phyloP scores from a whole-genome alignment of 2,329 filamentous ascomycete genomes.

The Colletotrichum sp. region DNA sequence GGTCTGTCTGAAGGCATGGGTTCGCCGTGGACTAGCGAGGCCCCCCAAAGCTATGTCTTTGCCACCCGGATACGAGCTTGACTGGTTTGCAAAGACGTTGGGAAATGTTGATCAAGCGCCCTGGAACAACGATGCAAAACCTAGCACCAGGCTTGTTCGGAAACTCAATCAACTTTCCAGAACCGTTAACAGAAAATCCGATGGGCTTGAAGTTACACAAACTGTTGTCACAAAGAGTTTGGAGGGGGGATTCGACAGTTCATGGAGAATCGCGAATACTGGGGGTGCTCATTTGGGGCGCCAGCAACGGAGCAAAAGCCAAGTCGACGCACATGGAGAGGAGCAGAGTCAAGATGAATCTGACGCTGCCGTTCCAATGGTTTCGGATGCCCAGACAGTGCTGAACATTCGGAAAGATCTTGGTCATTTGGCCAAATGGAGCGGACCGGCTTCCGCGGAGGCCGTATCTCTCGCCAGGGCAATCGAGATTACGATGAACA shows the following conservation, averaged over 20 bases:
- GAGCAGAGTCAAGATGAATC: neutral
- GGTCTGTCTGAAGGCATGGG: neutral
- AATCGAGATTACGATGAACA: neutral
- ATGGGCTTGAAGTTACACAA: no score
- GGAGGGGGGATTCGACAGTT: no score
- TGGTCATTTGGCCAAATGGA: neutral
- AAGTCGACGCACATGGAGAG: neutral
- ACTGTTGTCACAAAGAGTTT: no score
- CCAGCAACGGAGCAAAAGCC: neutral
- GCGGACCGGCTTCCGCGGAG: neutral
- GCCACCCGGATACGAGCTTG: neutral
- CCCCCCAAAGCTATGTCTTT: fast-evolving
- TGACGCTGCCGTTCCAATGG: no score
- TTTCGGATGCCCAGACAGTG: neutral
- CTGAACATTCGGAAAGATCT: neutral
- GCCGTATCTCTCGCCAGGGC: neutral
- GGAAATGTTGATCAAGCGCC: neutral
- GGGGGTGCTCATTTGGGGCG: no score
- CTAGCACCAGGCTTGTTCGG: no score
- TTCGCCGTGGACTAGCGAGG: neutral
- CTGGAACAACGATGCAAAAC: no score
- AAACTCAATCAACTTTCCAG: no score
- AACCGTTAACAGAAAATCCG: fast-evolving
- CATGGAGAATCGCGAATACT: no score
- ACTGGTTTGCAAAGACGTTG: neutral